Conservation (phyloP, 768 basidiomycete genomes). For the Leccinum sublutescens region DNA sequence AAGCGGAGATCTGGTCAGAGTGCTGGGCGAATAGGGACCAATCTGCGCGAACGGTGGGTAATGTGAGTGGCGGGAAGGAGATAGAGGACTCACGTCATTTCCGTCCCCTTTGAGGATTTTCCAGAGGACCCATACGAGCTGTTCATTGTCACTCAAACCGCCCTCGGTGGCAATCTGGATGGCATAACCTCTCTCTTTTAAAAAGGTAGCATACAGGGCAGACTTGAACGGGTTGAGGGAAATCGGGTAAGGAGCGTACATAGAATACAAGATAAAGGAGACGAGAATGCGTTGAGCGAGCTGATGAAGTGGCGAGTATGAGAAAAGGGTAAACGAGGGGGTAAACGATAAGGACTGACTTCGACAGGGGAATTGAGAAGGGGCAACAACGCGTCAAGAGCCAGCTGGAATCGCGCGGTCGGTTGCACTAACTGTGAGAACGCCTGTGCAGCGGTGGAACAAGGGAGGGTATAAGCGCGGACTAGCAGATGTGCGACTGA, state of each 20-base stretch:
- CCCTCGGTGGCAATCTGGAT: constrained; percentile 45
- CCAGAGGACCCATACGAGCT: constrained; percentile 84
- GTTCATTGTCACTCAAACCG: constrained; percentile 62
- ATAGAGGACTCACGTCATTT: constrained; percentile 53
- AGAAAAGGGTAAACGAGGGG: constrained; percentile 15
- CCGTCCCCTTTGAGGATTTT: constrained; percentile 84
- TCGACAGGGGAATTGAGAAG: constrained; percentile 58
- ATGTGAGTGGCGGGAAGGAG: background rate
- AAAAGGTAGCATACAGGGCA: constrained; percentile 63
- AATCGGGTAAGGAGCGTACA: constrained; percentile 79
- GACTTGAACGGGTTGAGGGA: constrained; percentile 81
- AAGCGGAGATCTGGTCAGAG: constrained; percentile 69
- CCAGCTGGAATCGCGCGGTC: constrained; percentile 77
- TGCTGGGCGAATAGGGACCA: constrained; percentile 76
- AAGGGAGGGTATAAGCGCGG: constrained; percentile 66
- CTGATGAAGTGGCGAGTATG: constrained; percentile 34
- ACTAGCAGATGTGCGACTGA: constrained; percentile 68
- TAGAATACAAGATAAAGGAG: constrained; percentile 74
- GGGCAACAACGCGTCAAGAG: constrained; percentile 77
- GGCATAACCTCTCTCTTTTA: constrained; percentile 65
- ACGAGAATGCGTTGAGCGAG: constrained; percentile 73
- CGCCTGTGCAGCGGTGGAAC: constrained; percentile 73
- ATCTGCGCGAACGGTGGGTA: constrained; percentile 46
- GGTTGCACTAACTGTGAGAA: constrained; percentile 76
- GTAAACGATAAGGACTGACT: constrained; percentile 39